phyloP scores from a whole-genome alignment of 495 filamentous ascomycete species.

The Gamarada debralockiae region DNA sequence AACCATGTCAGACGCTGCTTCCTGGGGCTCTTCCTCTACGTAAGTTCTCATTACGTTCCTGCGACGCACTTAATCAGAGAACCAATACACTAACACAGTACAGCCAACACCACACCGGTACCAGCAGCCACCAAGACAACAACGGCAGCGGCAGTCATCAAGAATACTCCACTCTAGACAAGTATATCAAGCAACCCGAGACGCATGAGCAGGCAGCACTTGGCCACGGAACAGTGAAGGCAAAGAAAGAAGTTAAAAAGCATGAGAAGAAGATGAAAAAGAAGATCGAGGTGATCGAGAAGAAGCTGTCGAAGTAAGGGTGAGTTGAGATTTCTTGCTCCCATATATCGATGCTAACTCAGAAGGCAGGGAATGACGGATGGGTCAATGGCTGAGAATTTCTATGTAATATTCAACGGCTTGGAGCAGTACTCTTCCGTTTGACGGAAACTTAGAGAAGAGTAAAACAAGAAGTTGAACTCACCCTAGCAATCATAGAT shows the following conservation, averaged over 20 bases:
- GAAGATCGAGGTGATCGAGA: slow-evolving; percentile 1
- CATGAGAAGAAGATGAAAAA: slow-evolving; percentile 9
- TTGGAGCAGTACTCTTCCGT: too few species aligned
- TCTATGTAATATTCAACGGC: too few species aligned
- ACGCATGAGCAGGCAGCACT: slow-evolving; percentile 4
- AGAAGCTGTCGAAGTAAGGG: slow-evolving; percentile 6
- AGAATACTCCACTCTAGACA: slow-evolving; percentile 1
- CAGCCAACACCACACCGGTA: neutral
- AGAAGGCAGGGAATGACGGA: too few species aligned
- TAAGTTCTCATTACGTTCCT: neutral
- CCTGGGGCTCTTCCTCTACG: too few species aligned
- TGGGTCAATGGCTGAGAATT: too few species aligned
- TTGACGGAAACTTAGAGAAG: too few species aligned
- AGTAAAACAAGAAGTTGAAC: too few species aligned
- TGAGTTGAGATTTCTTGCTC: neutral
- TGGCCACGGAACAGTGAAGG: slow-evolving; percentile 7
- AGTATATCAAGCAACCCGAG: slow-evolving; percentile 5
- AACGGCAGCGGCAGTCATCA: neutral
- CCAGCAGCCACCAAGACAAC: neutral
- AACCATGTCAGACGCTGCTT: too few species aligned
- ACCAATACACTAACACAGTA: neutral
- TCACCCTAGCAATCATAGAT: too few species aligned
- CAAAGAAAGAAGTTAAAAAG: slow-evolving; percentile 3
- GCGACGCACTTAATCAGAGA: neutral
- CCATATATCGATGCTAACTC: too few species aligned